phyloP scores from a whole-genome alignment of 768 basidiomycete genomes.

The Termitomyces bulborhizus region DNA sequence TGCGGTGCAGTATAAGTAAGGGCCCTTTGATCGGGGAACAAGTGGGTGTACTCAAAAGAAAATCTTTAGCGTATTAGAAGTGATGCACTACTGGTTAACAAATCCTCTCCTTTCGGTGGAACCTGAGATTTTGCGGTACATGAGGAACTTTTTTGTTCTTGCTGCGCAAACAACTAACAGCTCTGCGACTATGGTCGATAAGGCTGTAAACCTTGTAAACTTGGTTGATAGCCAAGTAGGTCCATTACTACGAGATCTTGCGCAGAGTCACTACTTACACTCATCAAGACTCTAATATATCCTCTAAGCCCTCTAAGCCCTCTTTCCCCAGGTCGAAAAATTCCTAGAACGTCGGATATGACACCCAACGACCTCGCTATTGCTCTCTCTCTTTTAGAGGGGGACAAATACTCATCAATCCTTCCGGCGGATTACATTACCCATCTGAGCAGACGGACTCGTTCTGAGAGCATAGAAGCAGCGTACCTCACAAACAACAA shows the following conservation, averaged over 20 bases:
- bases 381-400: background rate
- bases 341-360: background rate
- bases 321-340: background rate
- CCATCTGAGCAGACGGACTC: conserved; percentile 2
- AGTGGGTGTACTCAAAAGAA: background rate
- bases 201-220: background rate
- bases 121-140: background rate
- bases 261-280: background rate
- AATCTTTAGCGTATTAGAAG: background rate
- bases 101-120: background rate
- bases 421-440: background rate
- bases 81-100: background rate
- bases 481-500: conserved; percentile 31
- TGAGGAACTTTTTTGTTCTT: background rate
- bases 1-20: background rate
- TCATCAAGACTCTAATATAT: background rate
- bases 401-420: background rate
- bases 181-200: background rate
- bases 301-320: background rate
- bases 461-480: conserved; percentile 26
- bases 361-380: background rate
- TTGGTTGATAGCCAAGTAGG: background rate
- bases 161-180: background rate
- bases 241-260: background rate
- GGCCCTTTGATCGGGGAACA: background rate